These are phyloP conservation scores for Anthracocystis panici-leucophaei DNA, from an alignment of 1,284 basidiomycete species.

Conservation along the genomic window DNA sequence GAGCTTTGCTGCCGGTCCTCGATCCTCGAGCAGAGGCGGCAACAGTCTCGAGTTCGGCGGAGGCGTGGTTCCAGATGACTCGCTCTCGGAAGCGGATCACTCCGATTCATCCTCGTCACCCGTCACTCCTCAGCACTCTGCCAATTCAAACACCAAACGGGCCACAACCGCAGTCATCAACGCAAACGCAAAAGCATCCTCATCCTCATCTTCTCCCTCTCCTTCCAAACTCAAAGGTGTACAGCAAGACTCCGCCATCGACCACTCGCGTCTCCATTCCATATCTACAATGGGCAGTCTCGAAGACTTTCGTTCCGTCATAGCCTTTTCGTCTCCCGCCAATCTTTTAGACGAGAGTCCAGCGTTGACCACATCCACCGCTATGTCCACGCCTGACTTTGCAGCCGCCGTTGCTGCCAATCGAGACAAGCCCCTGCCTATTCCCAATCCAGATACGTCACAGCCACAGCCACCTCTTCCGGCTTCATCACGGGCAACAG, in stretches of 20 bases:
- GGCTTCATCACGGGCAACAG: neutral
- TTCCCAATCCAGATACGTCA: constrained; percentile 11
- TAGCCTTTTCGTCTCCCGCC: constrained; percentile 28
- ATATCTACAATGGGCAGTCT: constrained; percentile 33
- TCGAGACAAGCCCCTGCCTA: constrained; percentile 13
- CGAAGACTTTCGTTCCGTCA: constrained; percentile 45
- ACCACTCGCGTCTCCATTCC: constrained; percentile 18
- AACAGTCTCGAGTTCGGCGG: constrained; percentile 43
- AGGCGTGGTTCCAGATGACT: constrained; percentile 45
- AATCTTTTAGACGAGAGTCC: constrained; percentile 32
- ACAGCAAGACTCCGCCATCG: neutral
- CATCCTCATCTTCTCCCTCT: neutral
- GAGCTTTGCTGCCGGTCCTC: constrained; percentile 45
- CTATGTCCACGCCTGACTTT: constrained; percentile 30
- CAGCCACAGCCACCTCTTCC: constrained; percentile 36
- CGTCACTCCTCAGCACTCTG: constrained; percentile 12
- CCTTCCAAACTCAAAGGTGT: neutral
- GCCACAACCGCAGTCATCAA: constrained; percentile 6
- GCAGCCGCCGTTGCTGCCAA: neutral
- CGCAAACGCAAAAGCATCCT: neutral
- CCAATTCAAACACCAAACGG: neutral
- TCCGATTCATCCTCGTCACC: constrained; percentile 25
- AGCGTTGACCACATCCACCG: constrained; percentile 29
- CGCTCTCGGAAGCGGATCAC: constrained; percentile 20
- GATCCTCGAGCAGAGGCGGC: constrained; percentile 26